Evolutionary conservation across 495 filamentous ascomycete species (phyloP), one percentile per base, ranked within the genome.

Genomic region (Tuber brumale): DNA sequence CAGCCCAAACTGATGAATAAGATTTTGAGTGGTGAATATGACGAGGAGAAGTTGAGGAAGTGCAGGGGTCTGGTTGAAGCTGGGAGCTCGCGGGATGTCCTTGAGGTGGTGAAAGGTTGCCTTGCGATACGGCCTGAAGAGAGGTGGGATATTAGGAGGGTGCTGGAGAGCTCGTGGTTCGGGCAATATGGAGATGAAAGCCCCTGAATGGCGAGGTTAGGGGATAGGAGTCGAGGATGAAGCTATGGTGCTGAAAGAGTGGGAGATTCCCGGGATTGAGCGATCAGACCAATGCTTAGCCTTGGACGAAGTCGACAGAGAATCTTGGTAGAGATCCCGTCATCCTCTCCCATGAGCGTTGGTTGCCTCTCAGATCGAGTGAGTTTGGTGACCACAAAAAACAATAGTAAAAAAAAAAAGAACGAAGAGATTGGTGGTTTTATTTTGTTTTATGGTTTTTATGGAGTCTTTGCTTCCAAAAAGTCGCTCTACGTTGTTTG

Each of bases 1-100:
- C 84, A 88, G 41, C 87, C 89, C 48, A 89, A 88, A 66, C 85
- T 92, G 43, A 86, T 86, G 74, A 84, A 87, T 74, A 88, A 89
- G 83, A 93, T 93, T 72, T 72, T 88, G 27, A 85, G 83, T 19
- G 91, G 91, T 0, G 87, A 88, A 27, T 93, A 90, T 89, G 84
- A 91, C 76, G 74, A 82, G n/a, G 76, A 87, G 41, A 83, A 85
- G n/a, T 74, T 88, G n/a, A 83, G 84, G 44, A 77, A 72, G 18
- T 84, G 84, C 42, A 74, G 35, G 42, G 80, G 43, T 72, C 72
- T 74, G 72, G 82, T 27, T 71, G 83, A 75, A 79, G 84, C 45
- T 3, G 81, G 80, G 14, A 75, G 75, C 69, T 81, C 71, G 2
- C 71, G 70, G 39, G 73, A 86, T 70, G 88, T 86, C 1, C 83